A percentile compares a stretch with the other conserved stretches of the same genome.
These are phyloP conservation scores for Metarhizium anisopliae DNA, from an alignment of 2,329 filamentous ascomycete genomes.

Conservation along the genomic window DNA sequence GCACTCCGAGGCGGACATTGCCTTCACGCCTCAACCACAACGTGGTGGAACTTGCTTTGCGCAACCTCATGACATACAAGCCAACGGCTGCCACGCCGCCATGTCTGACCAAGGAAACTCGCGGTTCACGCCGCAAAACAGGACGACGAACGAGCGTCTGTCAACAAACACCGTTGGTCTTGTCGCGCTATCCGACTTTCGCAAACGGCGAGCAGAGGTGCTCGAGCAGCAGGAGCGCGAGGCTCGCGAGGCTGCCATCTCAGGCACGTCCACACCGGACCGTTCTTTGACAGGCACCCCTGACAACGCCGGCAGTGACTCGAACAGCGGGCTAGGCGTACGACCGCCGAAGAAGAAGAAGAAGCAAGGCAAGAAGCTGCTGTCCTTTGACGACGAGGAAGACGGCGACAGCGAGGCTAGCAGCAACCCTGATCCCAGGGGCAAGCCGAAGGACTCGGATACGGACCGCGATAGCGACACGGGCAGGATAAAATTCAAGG, in stretches of 20 bases:
- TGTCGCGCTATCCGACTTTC: conserved; percentile 85
- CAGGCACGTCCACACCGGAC: conserved; percentile 37
- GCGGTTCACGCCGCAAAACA: conserved; percentile 67
- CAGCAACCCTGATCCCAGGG: background rate
- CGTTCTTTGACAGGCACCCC: conserved; percentile 40
- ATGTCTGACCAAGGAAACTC: conserved; percentile 36
- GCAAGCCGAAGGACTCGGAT: conserved; percentile 12
- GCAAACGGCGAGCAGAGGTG: conserved; percentile 91
- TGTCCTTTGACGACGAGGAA: conserved; percentile 61
- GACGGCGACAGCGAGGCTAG: conserved; percentile 38
- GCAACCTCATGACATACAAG: conserved; percentile 1
- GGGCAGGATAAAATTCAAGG: conserved; percentile 40
- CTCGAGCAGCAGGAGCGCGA: conserved; percentile 83
- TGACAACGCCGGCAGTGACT: conserved; percentile 29
- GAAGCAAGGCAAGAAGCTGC: conserved; percentile 34
- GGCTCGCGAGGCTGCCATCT: conserved; percentile 52
- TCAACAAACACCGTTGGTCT: conserved; percentile 85
- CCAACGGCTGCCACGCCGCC: background rate
- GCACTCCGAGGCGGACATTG: background rate
- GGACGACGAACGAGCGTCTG: conserved; percentile 70
- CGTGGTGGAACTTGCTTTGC: background rate
- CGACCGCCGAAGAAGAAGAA: conserved; percentile 31
- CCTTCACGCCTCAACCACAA: background rate
- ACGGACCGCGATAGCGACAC: conserved; percentile 10
- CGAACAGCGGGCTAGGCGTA: conserved; percentile 13